A percentile compares a stretch with the other conserved stretches of the same genome.
These are phyloP conservation scores for Chrysoporthe puriensis DNA, from an alignment of 2,329 filamentous ascomycete species.

Conservation along the genomic window DNA sequence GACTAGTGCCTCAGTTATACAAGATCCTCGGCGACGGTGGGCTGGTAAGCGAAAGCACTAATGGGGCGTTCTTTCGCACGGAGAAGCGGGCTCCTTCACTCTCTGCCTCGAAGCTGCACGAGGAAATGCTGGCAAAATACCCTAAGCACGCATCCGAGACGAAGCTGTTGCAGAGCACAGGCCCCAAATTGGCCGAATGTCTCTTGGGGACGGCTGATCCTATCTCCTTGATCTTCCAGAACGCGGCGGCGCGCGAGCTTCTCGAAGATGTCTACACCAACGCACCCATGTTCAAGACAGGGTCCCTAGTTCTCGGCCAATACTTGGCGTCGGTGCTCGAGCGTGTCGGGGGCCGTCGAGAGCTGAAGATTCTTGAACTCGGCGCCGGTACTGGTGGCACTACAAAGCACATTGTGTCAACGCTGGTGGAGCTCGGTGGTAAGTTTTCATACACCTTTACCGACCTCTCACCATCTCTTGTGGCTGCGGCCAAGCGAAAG, in stretches of 20 bases:
- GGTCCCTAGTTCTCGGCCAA: slow-evolving; percentile 31
- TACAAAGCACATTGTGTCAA: slow-evolving; percentile 37
- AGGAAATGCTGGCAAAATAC: slow-evolving; percentile 34
- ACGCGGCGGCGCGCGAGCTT: slow-evolving; percentile 32
- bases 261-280: slow-evolving; percentile 43
- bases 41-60: slow-evolving; percentile 22
- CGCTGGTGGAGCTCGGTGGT: slow-evolving; percentile 30
- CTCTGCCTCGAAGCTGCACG: slow-evolving; percentile 29
- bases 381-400: slow-evolving; percentile 50
- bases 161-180: slow-evolving; percentile 38
- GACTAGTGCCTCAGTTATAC: slow-evolving; percentile 31
- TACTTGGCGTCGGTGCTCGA: slow-evolving; percentile 26
- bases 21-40: slow-evolving; percentile 35
- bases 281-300: slow-evolving; percentile 35
- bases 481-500: slow-evolving; percentile 35
- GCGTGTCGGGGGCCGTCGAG: too few species aligned
- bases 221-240: slow-evolving; percentile 44
- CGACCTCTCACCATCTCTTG: slow-evolving; percentile 43
- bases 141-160: slow-evolving; percentile 40
- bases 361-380: slow-evolving; percentile 43
- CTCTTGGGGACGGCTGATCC: slow-evolving; percentile 43
- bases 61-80: not conserved
- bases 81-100: too few species aligned
- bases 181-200: slow-evolving; percentile 41
- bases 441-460: slow-evolving; percentile 45